These are phyloP conservation scores for Phlyctochytrium arcticum DNA, from an alignment of 192 early-diverging fungal genomes.

Conservation along the genomic window DNA sequence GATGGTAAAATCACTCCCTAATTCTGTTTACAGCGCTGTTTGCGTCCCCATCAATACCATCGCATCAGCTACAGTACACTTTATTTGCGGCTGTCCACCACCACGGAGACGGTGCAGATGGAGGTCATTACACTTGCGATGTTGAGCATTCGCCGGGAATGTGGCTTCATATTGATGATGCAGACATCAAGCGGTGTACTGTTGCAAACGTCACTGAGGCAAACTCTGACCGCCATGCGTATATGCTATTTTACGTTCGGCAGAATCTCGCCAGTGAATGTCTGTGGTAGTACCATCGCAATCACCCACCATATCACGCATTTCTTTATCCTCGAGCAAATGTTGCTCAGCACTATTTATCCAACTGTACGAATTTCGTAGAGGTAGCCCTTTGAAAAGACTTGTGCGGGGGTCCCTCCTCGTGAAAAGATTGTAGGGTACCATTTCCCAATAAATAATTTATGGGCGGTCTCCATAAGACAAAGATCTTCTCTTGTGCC, in stretches of 20 bases:
- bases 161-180: slow-evolving; percentile 95
- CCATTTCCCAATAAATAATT: slow-evolving; percentile 53
- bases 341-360: too few species aligned
- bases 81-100: slow-evolving; percentile 83
- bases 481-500: slow-evolving; percentile 27
- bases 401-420: slow-evolving; percentile 28
- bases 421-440: slow-evolving; percentile 39
- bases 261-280: too few species aligned
- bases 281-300: too few species aligned
- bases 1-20: neutral
- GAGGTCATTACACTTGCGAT: slow-evolving; percentile 98
- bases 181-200: slow-evolving; percentile 56
- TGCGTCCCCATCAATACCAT: too few species aligned
- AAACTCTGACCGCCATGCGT: slow-evolving; percentile 59
- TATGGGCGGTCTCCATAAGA: slow-evolving; percentile 45
- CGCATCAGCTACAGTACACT: slow-evolving; percentile 34
- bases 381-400: slow-evolving; percentile 44
- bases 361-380: slow-evolving; percentile 43
- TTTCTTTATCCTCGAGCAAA: too few species aligned
- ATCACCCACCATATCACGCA: too few species aligned
- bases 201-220: slow-evolving; percentile 58
- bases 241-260: slow-evolving; percentile 66
- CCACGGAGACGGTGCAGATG: slow-evolving; percentile 79
- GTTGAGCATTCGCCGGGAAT: slow-evolving; percentile 59
- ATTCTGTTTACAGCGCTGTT: neutral